Percentiles rank a stretch among this genome's conserved stretches.
These are phyloP conservation scores for Moricandia arvensis DNA, from an alignment of 345 rosid genomes.

Conservation along the genomic window DNA sequence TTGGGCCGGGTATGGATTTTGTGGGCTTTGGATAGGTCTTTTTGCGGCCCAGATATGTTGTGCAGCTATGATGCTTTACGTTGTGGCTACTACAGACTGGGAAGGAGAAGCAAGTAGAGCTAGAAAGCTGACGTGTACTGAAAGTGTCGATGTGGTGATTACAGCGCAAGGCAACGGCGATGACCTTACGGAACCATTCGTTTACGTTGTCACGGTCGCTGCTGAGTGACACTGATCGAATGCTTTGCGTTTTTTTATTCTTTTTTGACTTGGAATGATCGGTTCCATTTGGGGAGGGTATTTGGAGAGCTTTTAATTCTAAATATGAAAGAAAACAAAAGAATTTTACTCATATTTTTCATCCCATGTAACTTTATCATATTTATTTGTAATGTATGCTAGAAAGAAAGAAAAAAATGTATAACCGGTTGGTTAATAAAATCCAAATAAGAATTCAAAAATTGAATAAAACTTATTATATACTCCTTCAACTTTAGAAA, in stretches of 20 bases:
- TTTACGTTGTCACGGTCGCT: constrained; percentile 31
- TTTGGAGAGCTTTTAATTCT: not conserved
- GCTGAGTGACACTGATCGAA: constrained; percentile 13
- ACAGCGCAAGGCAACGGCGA: constrained; percentile 7
- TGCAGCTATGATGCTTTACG: constrained; percentile 77
- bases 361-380: not conserved
- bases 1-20: constrained; percentile 56
- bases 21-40: constrained; percentile 84
- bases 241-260: not conserved
- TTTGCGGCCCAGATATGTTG: constrained; percentile 83
- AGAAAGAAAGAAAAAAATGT: not conserved
- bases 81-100: constrained; percentile 86
- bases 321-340: not conserved
- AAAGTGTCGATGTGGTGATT: constrained; percentile 33
- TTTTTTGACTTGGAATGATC: not conserved
- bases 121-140: constrained; percentile 47
- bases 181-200: constrained; percentile 16
- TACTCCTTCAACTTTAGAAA: not conserved
- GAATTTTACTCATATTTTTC: not conserved
- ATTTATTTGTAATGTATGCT: not conserved
- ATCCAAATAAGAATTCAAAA: not conserved
- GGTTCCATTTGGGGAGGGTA: not conserved
- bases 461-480: not conserved
- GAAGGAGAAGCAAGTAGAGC: constrained; percentile 63
- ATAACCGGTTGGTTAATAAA: not conserved